Base-by-base conservation (phyloP, 2,329 filamentous ascomycete species). In the Ophiostoma tasmaniense region DNA sequence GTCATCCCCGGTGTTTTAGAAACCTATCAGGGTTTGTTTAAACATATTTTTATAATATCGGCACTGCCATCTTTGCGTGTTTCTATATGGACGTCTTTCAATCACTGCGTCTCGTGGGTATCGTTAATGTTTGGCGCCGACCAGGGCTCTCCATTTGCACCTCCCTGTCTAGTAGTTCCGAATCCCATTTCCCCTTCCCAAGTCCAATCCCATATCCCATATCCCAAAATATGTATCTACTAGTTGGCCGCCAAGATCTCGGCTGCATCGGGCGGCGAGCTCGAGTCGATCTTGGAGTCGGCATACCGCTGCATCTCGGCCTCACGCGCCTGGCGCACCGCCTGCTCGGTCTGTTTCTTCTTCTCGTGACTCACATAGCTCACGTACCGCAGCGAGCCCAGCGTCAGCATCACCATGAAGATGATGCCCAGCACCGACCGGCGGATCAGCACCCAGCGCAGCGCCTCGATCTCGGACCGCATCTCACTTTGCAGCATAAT, bases 401-500 rank as follows among this genome's bases (percentile, higher is more conserved):
- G 78, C 8, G 86, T 87, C 71, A 89, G 75, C 42, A 89, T 79
- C 37, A 83, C 87, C 85, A 89, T 87, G 78, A 89, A 87, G 67
- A 89, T 76, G 72, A 89, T 88, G n/a, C 87, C 87, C 50, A 87
- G 77, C 35, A 87, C 86, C 28, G 87, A 86, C 67, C 87, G 81
- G 68, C 86, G 81, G 71, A 88, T 91, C 72, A 89, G 79, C 55
- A 97, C 88, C 95, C 95, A 98, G 70, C 95, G 85, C 66, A 99
- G 81, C 1, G 89, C 90, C 78, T 99, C 95, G 66, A 98, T 93
- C 74, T 97, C 91, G 4, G 91, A 94, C 77, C 94, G 93, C 65
- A 90, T 88, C 78, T 98, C 95, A 71, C 92, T 95, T 77, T 92
- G 96, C 61, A 99, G 84, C 55, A 87, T 85, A 39, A 97, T 92